Evolutionary conservation across 129 eudicot genomes (phyloP), one percentile per base, ranked within the genome.

Genomic region (Lonicera japonica): DNA sequence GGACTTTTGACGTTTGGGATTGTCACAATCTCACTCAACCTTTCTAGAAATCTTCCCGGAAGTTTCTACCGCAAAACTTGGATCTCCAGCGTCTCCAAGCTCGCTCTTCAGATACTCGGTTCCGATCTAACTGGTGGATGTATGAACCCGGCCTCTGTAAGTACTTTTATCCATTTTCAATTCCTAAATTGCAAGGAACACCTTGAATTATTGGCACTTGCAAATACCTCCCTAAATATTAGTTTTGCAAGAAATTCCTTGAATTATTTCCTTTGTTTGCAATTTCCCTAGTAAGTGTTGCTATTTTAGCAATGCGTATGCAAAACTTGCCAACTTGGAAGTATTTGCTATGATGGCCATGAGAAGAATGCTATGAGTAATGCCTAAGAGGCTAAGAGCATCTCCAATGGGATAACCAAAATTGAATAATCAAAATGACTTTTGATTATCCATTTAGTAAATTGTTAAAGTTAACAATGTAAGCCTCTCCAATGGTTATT

Each of bases 101-200:
- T 92, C 39, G 70, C 91, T 64, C 98, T 92, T 58, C 87, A 92
- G 57, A 78, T 87, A 50, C 95, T 92, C 25, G 96, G 96, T 10
- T 77, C 96, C 8, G 98, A 92, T 76, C 72, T 87, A 22, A 92
- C 96, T 0, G 96, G 98, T 48, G 98, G 96, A 60, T 78, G 86
- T 71, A 92, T 87, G 96, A 92, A 92, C 64, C 98, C 98, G 0
- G 98, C 96, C 50, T 80, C 98, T 51, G 98, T 84, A 82, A 84
- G 97, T 61, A 56, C 34, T 64, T 25, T 11, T 22, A 50, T 54
- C 52, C n/a, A n/a, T n/a, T n/a, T n/a, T n/a, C n/a, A n/a, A n/a
- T n/a, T n/a, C n/a, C n/a, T n/a, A n/a, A n/a, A n/a, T n/a, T n/a
- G n/a, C n/a, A n/a, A n/a, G n/a, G 57, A 24, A 20, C 4, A 2